Evolutionary conservation across 169 alveolate genomes (phyloP).

Genomic region (Plasmodium berghei): DNA sequence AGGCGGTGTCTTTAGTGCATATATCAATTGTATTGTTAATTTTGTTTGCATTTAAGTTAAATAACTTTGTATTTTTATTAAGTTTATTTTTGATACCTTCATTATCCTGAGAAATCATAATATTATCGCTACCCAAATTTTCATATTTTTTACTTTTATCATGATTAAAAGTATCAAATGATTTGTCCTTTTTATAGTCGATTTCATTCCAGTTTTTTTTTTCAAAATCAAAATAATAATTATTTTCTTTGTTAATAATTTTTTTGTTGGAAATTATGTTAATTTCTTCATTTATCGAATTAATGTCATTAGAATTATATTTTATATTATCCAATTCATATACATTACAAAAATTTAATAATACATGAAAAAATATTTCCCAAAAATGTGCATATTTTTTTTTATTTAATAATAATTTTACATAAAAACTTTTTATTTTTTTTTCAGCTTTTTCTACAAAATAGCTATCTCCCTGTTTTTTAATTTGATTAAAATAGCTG

Average conservation of each 20-base stretch:
- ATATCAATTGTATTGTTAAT: too few species aligned
- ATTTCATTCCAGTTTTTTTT: conserved; percentile 69
- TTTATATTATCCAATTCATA: conserved; percentile 39
- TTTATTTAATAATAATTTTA: conserved; percentile 15
- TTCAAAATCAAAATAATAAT: conserved; percentile 67
- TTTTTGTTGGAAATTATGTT: neutral
- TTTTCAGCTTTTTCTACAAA: conserved; percentile 39
- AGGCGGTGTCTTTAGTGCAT: neutral
- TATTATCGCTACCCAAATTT: neutral
- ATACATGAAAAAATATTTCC: conserved; percentile 62
- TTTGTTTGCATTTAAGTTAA: too few species aligned
- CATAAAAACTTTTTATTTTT: conserved; percentile 67
- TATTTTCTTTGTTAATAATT: conserved; percentile 35
- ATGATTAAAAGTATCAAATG: neutral
- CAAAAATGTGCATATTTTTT: conserved; percentile 55
- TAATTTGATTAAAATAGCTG: conserved; percentile 34
- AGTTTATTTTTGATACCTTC: too few species aligned
- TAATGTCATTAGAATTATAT: conserved; percentile 29
- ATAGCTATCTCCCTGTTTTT: conserved; percentile 28
- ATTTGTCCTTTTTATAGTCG: neutral
- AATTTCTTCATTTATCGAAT: conserved; percentile 12
- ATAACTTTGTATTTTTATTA: too few species aligned
- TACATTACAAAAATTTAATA: conserved; percentile 72
- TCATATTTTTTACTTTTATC: neutral
- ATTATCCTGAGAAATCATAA: neutral